These are phyloP conservation scores for Penicillium herquei DNA, from an alignment of 495 filamentous ascomycete species.

Conservation along the genomic window DNA sequence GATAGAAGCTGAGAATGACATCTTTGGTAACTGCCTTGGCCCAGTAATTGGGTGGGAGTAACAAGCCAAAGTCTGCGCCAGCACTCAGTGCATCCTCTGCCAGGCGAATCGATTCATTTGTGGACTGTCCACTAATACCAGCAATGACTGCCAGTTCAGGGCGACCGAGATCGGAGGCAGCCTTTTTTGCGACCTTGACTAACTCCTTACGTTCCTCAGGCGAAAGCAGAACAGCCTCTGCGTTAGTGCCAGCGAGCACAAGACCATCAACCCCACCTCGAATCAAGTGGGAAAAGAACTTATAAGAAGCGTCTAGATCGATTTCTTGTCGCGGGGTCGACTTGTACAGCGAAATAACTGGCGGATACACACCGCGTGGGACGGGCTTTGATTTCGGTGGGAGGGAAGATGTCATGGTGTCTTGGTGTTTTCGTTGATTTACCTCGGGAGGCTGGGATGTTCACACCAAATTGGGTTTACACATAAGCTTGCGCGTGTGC, in stretches of 20 bases:
- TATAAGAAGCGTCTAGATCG: conserved; percentile 36
- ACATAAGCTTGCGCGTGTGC: not conserved
- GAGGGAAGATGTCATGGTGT: conserved; percentile 23
- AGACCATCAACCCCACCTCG: conserved; percentile 47
- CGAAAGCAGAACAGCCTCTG: conserved; percentile 58
- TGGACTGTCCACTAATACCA: conserved; percentile 59
- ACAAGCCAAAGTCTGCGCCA: conserved; percentile 54
- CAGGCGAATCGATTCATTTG: conserved; percentile 61
- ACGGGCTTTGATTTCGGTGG: conserved; percentile 22
- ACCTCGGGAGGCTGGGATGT: no score
- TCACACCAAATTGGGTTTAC: not conserved
- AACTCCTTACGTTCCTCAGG: conserved; percentile 50
- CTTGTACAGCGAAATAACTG: conserved; percentile 39
- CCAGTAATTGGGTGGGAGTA: conserved; percentile 60
- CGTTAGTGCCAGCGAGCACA: conserved; percentile 58
- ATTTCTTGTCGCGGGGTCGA: conserved; percentile 35
- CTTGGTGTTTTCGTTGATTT: not conserved
- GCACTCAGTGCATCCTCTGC: conserved; percentile 54
- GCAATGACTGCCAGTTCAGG: conserved; percentile 52
- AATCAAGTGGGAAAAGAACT: conserved; percentile 30
- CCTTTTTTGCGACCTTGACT: conserved; percentile 44
- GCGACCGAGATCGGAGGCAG: conserved; percentile 59
- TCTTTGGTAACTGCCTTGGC: conserved; percentile 52
- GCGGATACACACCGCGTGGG: conserved; percentile 40
- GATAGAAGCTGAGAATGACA: conserved; percentile 57